phyloP scores from a whole-genome alignment of 495 filamentous ascomycete genomes.

The Gamarada debralockiae region DNA sequence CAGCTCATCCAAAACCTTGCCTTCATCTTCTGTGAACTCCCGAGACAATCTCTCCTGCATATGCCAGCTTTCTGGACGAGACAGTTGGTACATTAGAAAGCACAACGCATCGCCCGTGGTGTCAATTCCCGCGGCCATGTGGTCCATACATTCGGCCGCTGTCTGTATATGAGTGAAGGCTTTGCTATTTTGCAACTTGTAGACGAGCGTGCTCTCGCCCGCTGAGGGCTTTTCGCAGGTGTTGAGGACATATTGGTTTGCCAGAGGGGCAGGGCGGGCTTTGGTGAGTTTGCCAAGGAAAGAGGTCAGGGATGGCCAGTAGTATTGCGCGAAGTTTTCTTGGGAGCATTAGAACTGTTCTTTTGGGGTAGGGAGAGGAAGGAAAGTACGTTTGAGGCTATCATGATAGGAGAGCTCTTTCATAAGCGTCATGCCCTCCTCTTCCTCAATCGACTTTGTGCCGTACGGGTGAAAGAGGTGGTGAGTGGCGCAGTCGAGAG shows the following conservation, averaged over 20 bases:
- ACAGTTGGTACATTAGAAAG: slow-evolving; percentile 65
- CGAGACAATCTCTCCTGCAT: slow-evolving; percentile 44
- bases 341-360: background rate
- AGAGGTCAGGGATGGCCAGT: slow-evolving; percentile 8
- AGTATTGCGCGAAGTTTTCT: slow-evolving; percentile 18
- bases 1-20: slow-evolving; percentile 42
- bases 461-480: slow-evolving; percentile 62
- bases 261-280: slow-evolving; percentile 12
- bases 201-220: slow-evolving; percentile 29
- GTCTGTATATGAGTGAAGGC: slow-evolving; percentile 27
- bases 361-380: background rate
- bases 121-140: slow-evolving; percentile 58
- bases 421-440: slow-evolving; percentile 56
- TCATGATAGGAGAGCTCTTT: slow-evolving; percentile 61
- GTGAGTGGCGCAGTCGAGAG: slow-evolving; percentile 62
- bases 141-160: slow-evolving; percentile 45
- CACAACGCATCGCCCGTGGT: slow-evolving; percentile 63
- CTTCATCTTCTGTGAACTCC: slow-evolving; percentile 39
- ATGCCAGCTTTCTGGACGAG: slow-evolving; percentile 31
- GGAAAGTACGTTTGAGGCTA: slow-evolving; percentile 54
- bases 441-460: slow-evolving; percentile 46
- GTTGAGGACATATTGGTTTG: slow-evolving; percentile 14
- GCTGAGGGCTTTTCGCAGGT: slow-evolving; percentile 19
- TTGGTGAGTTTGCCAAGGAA: slow-evolving; percentile 14
- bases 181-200: slow-evolving; percentile 31